phyloP scores from a whole-genome alignment of 805 yeast species.

The Metschnikowia santaceciliae region DNA sequence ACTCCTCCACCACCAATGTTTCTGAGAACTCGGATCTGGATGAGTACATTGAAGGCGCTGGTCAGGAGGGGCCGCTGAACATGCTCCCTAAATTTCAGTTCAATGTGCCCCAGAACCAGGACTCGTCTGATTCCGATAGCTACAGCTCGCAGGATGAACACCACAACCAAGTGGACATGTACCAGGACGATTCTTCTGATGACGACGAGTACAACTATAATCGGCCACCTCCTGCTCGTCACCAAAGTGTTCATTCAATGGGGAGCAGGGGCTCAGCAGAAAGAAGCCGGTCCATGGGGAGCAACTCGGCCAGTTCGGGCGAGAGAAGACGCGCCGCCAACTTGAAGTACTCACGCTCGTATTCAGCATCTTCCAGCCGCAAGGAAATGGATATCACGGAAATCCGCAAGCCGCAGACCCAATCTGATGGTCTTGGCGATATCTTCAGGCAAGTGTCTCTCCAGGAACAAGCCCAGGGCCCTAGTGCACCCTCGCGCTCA shows the following conservation, averaged over 20 bases:
- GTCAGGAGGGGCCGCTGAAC: slow-evolving; percentile 1
- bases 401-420: slow-evolving; percentile 6
- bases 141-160: slow-evolving; percentile 4
- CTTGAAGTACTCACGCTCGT: not conserved
- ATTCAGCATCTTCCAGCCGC: not conserved
- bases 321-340: not conserved
- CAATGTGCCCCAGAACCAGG: slow-evolving; percentile 4
- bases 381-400: slow-evolving; percentile 16
- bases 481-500: slow-evolving; percentile 22
- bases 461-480: slow-evolving; percentile 24
- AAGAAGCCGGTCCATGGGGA: not conserved
- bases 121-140: slow-evolving; percentile 4
- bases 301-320: not conserved
- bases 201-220: slow-evolving; percentile 14
- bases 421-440: slow-evolving; percentile 12
- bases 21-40: slow-evolving; percentile 4
- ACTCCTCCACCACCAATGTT: slow-evolving; percentile 22
- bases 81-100: slow-evolving; percentile 16
- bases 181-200: slow-evolving; percentile 17
- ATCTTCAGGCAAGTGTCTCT: slow-evolving; percentile 36
- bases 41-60: not conserved
- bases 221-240: not conserved
- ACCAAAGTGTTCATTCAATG: not conserved
- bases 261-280: not conserved
- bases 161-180: slow-evolving; percentile 6